Conservation (phyloP, 768 basidiomycete genomes). For the Kwoniella sp. region DNA sequence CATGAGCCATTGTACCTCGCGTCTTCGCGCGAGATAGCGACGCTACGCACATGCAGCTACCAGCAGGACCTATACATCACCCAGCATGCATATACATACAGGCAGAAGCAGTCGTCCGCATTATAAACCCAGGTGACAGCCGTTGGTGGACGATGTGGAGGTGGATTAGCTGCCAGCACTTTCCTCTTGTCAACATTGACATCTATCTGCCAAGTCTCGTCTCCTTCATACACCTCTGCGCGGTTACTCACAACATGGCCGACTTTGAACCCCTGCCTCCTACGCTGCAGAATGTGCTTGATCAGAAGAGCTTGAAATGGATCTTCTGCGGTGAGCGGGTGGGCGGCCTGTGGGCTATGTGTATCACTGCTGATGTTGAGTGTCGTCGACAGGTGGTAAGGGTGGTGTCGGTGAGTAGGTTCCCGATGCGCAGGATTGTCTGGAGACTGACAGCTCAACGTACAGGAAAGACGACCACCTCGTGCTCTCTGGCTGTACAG, state of each 20-base stretch:
- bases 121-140: no score
- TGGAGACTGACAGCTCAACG: neutral
- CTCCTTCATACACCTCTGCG: no score
- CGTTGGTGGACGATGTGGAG: neutral
- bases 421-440: neutral
- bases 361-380: neutral
- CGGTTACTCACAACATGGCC: conserved; percentile 13
- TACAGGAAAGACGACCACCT: conserved; percentile 94
- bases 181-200: neutral
- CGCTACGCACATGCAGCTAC: no score
- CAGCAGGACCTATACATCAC: no score
- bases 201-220: neutral
- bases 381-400: conserved; percentile 74
- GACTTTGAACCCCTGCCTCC: conserved; percentile 65
- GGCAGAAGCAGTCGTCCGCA: no score
- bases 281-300: conserved; percentile 88
- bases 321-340: conserved; percentile 87
- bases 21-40: no score
- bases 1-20: no score
- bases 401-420: conserved; percentile 82
- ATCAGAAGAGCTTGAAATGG: conserved; percentile 90
- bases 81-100: no score
- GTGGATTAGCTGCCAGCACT: neutral
- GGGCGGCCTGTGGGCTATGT: no score
- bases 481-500: conserved; percentile 95